Base-by-base conservation (phyloP, 345 rosid genomes). In the Lumnitzera racemosa region DNA sequence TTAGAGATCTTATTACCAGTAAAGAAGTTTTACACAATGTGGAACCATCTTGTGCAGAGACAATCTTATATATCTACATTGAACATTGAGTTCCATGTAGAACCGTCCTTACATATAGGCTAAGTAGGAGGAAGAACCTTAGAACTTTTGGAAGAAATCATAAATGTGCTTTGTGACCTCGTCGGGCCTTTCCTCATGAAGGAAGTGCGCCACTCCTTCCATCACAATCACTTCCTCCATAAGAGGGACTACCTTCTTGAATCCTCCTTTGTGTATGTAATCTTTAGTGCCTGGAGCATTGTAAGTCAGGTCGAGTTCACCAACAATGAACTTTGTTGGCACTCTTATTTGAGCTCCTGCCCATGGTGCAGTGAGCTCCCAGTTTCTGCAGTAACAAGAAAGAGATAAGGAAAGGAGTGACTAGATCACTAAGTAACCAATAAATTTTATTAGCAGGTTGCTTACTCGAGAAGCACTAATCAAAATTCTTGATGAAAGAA, bases 321-420 rank as follows among this genome's bases (percentile, higher is more conserved):
- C 98, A 13, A 89, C 73, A 0, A 89, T 73, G 64, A 83, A 89
- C 72, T 87, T 89, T 15, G 74, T 80, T 0, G 97, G 97, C 25
- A 85, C 94, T 47, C 56, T 23, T n/a, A 87, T 69, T 70, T 57
- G 62, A 53, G 70, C 63, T 36, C 85, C 83, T 0, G 82, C 78
- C 94, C 90, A 92, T 0, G 97, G 69, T 1, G 87, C 84, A 3
- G 80, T 81, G n/a, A 85, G 79, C 69, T 87, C 90, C 91, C 88
- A 79, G 65, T 75, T 87, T 74, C 96, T 89, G 72, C 72, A 46
- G 23, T 12, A 46, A 23, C 59, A 8, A 14, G 0, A 24, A 49
- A 15, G 43, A 36, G 31, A 27, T 27, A 27, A 27, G 31, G 5
- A 5, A 5, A 27, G 3, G 31, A 27, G 5, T 27, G 31, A 27